Evolutionary conservation across 768 basidiomycete genomes (phyloP).

Genomic region (Pleurotus djamor): DNA sequence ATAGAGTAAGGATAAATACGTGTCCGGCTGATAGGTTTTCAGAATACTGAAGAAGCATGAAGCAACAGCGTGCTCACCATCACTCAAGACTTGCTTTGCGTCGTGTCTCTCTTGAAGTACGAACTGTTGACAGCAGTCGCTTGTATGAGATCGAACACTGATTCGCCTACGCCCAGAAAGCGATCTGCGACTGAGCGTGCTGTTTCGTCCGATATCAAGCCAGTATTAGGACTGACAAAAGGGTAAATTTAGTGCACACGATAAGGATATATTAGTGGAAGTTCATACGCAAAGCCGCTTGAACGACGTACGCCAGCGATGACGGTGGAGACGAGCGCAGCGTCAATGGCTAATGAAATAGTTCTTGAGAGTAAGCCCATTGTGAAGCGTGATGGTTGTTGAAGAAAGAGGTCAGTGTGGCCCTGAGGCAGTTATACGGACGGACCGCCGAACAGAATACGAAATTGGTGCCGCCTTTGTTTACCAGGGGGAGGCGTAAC

Average conservation of each 20-base stretch:
- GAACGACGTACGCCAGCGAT: slow-evolving; percentile 89
- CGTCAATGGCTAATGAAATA: slow-evolving; percentile 82
- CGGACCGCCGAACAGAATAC: not conserved
- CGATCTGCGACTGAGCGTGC: slow-evolving; percentile 73
- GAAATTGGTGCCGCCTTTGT: not conserved
- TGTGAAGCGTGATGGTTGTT: not conserved
- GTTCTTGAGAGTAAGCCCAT: slow-evolving; percentile 60
- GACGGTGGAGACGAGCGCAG: slow-evolving; percentile 82
- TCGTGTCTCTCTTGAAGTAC: slow-evolving; percentile 69
- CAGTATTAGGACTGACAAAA: slow-evolving; percentile 57
- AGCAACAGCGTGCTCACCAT: not conserved
- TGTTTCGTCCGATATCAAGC: slow-evolving; percentile 74
- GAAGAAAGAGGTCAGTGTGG: not conserved
- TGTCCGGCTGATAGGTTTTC: not conserved
- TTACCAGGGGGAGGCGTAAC: not conserved
- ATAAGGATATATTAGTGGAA: not conserved
- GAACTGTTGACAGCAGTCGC: slow-evolving; percentile 82
- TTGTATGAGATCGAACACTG: slow-evolving; percentile 83
- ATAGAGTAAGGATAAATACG: slow-evolving; percentile 4
- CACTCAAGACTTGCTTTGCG: not conserved
- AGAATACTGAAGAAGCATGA: not conserved
- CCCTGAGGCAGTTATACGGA: not conserved
- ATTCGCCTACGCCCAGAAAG: slow-evolving; percentile 86
- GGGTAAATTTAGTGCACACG: not conserved
- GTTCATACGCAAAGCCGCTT: slow-evolving; percentile 76